phyloP scores from a whole-genome alignment of 306 rosid genomes.

The Phaseolus lunatus region DNA sequence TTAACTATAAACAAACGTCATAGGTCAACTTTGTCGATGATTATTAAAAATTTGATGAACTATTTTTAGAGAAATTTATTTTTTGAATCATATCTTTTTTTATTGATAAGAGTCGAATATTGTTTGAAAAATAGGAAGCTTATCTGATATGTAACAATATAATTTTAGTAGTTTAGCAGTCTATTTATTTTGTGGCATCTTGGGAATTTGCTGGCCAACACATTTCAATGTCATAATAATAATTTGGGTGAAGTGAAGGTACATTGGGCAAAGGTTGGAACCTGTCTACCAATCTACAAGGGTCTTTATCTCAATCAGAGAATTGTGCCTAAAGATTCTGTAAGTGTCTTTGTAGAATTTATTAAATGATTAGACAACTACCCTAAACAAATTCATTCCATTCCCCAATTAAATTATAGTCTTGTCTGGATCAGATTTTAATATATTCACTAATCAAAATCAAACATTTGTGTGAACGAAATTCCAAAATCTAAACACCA shows the following conservation, averaged over 20 bases:
- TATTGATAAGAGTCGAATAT: too few relatives aligned
- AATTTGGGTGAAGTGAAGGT: constrained; percentile 30
- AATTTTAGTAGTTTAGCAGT: neutral
- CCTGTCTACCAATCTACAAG: neutral
- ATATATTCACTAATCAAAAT: neutral
- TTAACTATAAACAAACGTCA: too few relatives aligned
- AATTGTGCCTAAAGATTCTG: constrained; percentile 9
- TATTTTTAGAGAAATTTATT: neutral
- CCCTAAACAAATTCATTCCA: neutral
- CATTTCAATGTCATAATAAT: neutral
- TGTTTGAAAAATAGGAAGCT: too few relatives aligned
- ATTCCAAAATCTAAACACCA: neutral
- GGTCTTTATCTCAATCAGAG: neutral
- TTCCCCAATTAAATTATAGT: neutral
- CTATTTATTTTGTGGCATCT: neutral
- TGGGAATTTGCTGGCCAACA: neutral
- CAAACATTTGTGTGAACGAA: neutral
- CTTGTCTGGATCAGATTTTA: neutral
- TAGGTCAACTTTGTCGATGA: too few relatives aligned
- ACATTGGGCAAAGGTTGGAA: neutral
- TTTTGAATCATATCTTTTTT: neutral
- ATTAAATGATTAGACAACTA: constrained; percentile 1
- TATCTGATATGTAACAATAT: too few relatives aligned
- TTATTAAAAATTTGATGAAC: too few relatives aligned
- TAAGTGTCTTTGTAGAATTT: constrained; percentile 14